Percentiles rank a stretch among this genome's conserved stretches.
Conservation (phyloP, 2,329 filamentous ascomycete species). For the Monosporascus cannonballus region DNA sequence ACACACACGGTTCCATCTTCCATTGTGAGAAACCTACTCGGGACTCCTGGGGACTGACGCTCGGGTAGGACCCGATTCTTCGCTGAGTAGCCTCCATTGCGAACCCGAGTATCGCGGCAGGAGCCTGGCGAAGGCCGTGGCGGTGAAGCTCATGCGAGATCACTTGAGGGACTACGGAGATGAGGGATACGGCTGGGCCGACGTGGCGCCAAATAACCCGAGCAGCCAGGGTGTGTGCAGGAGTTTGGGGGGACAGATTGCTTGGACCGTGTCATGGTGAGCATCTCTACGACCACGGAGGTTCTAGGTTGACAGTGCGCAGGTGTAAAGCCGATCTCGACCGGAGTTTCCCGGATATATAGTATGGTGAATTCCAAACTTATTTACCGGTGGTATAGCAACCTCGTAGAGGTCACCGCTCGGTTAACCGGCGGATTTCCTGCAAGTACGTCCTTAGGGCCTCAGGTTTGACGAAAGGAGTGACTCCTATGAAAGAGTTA, state of each 20-base stretch:
- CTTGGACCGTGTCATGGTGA: constrained; percentile 57
- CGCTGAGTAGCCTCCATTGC: constrained; percentile 54
- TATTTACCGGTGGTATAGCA: neutral
- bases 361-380: neutral
- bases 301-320: constrained; percentile 8
- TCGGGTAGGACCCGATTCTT: constrained; percentile 48
- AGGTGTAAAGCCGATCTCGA: constrained; percentile 23
- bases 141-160: constrained; percentile 50
- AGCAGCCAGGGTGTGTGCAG: constrained; percentile 57
- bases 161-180: constrained; percentile 37
- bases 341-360: constrained; percentile 17
- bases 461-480: constrained; percentile 89
- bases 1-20: no score
- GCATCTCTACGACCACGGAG: constrained; percentile 9
- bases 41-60: neutral
- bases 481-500: constrained; percentile 60
- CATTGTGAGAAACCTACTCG: no score
- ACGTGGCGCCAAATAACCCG: constrained; percentile 56
- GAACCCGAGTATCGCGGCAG: constrained; percentile 54
- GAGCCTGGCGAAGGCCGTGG: constrained; percentile 58
- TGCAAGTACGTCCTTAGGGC: constrained; percentile 90
- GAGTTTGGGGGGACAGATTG: constrained; percentile 50
- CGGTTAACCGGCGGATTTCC: constrained; percentile 73
- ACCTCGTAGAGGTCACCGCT: constrained; percentile 22
- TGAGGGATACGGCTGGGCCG: constrained; percentile 53